These are phyloP conservation scores for Asterella californica DNA, from an alignment of 225 moss, liverwort and hornwort genomes.

Conservation along the genomic window DNA sequence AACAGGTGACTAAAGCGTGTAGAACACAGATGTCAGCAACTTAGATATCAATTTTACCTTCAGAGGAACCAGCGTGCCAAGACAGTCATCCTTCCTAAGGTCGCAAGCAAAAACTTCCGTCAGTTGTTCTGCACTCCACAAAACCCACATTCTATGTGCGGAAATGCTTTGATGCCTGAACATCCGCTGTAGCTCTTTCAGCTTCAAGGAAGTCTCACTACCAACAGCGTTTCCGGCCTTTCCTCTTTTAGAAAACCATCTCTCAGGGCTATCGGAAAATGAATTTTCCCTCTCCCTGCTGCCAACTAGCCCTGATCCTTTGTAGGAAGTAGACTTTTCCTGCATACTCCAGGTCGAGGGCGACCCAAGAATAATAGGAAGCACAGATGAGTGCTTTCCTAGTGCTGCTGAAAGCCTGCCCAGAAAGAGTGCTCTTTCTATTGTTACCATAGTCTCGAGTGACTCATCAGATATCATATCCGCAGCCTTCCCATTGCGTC, in stretches of 20 bases:
- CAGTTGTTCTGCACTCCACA: constrained; percentile 78
- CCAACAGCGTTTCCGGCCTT: constrained; percentile 29
- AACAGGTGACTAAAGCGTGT: not conserved
- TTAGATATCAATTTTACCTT: constrained; percentile 47
- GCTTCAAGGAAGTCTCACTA: constrained; percentile 45
- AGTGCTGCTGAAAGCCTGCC: constrained; percentile 79
- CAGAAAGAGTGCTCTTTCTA: constrained; percentile 79
- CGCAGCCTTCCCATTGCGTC: constrained; percentile 18
- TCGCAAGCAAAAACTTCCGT: constrained; percentile 59
- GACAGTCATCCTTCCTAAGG: constrained; percentile 71
- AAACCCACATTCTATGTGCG: constrained; percentile 82
- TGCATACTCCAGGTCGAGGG: constrained; percentile 56
- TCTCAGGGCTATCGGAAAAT: constrained; percentile 47
- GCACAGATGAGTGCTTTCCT: constrained; percentile 60
- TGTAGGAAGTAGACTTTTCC: constrained; percentile 27
- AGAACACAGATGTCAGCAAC: not conserved
- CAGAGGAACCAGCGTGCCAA: constrained; percentile 66
- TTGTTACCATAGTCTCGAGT: constrained; percentile 36
- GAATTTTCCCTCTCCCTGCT: constrained; percentile 48
- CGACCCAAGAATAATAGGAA: constrained; percentile 66
- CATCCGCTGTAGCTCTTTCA: constrained; percentile 60
- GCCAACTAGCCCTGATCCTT: constrained; percentile 31
- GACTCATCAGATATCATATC: constrained; percentile 22
- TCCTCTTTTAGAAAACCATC: constrained; percentile 59
- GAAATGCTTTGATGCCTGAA: constrained; percentile 80